A percentile compares a stretch with the other conserved stretches of the same genome.
Evolutionary conservation across 2,329 filamentous ascomycete species (phyloP).

Genomic region (Scedosporium minutisporum): DNA sequence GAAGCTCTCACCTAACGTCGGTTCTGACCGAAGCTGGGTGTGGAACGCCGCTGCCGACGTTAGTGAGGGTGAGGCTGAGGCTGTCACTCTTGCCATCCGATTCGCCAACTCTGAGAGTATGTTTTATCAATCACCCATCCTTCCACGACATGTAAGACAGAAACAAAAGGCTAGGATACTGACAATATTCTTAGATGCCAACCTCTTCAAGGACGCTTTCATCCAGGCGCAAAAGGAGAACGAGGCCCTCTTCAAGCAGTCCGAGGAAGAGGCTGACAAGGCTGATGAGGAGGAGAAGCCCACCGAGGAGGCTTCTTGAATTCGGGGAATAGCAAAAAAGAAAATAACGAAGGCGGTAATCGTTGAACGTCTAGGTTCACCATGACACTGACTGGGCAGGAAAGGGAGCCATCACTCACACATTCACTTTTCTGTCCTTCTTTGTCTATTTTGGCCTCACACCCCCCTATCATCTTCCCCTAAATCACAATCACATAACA

Average conservation of each 20-base stretch:
- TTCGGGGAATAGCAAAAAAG: neutral
- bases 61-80: slow-evolving; percentile 94
- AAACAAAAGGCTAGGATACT: slow-evolving; percentile 12
- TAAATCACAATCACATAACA: no score
- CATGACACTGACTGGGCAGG: neutral
- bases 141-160: neutral
- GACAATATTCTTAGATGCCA: slow-evolving; percentile 59
- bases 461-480: neutral
- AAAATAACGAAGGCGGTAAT: neutral
- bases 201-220: slow-evolving; percentile 95
- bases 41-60: slow-evolving; percentile 98
- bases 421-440: neutral
- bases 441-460: neutral
- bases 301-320: neutral
- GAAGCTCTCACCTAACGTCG: slow-evolving; percentile 97
- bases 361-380: neutral
- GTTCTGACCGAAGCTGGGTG: slow-evolving; percentile 97
- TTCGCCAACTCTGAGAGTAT: slow-evolving; percentile 96
- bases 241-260: slow-evolving; percentile 67
- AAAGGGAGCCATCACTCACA: neutral
- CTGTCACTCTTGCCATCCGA: slow-evolving; percentile 89
- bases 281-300: slow-evolving; percentile 3
- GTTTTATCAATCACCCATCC: slow-evolving; percentile 23
- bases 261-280: slow-evolving; percentile 9
- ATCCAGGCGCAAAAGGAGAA: slow-evolving; percentile 96